These are phyloP conservation scores for Podaxis rugospora DNA, from an alignment of 768 basidiomycete genomes.

Conservation along the genomic window DNA sequence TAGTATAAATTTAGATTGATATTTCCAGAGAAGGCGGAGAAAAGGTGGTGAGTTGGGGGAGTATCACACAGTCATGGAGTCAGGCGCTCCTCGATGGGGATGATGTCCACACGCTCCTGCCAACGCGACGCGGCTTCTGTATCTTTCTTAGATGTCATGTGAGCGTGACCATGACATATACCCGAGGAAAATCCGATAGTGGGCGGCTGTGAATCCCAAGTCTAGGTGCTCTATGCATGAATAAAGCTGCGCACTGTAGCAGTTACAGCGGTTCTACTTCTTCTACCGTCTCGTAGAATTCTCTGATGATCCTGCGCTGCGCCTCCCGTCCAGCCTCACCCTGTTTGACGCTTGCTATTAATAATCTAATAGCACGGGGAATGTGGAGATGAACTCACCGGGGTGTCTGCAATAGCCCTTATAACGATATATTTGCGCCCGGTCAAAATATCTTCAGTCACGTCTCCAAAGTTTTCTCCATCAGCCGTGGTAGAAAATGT, in stretches of 20 bases:
- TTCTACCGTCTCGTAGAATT: conserved; percentile 81
- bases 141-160: neutral
- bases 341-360: conserved; percentile 19
- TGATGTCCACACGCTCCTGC: neutral
- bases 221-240: too few species aligned
- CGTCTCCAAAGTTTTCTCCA: conserved; percentile 46
- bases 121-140: neutral
- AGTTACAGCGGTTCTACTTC: conserved; percentile 57
- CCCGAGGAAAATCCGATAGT: neutral
- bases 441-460: conserved; percentile 64
- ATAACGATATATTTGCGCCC: conserved; percentile 83
- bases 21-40: neutral
- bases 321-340: conserved; percentile 63
- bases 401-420: conserved; percentile 59
- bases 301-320: conserved; percentile 76
- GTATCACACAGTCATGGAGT: neutral
- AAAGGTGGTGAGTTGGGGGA: neutral
- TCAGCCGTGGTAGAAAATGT: conserved; percentile 34
- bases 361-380: neutral
- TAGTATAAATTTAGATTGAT: neutral
- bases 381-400: conserved; percentile 29
- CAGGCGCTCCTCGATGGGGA: conserved; percentile 1
- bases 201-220: too few species aligned
- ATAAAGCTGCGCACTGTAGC: neutral
- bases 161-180: neutral